A percentile compares a stretch with the other conserved stretches of the same genome.
These are phyloP conservation scores for Cystobasidium sp. DNA, from an alignment of 1,284 basidiomycete genomes.

Conservation along the genomic window DNA sequence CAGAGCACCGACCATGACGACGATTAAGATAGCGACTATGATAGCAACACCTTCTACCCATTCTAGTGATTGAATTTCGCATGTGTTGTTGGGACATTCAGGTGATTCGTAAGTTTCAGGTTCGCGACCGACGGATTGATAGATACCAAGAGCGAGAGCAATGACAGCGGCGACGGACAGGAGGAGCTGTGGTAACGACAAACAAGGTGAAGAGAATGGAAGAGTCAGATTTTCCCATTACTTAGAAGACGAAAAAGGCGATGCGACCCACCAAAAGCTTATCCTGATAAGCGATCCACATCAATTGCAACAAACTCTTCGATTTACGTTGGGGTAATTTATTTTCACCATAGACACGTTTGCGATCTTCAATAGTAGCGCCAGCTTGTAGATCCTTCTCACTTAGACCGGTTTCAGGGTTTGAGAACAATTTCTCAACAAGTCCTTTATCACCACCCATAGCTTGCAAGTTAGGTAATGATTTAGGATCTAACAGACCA, in stretches of 20 bases:
- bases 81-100: constrained; percentile 52
- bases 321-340: constrained; percentile 74
- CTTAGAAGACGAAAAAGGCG: background rate
- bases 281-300: constrained; percentile 94
- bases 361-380: constrained; percentile 67
- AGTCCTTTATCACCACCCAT: constrained; percentile 77
- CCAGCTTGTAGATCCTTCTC: constrained; percentile 59
- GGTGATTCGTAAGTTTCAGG: constrained; percentile 62
- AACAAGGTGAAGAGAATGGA: background rate
- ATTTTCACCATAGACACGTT: constrained; percentile 81
- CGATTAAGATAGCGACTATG: constrained; percentile 82
- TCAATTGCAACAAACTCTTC: constrained; percentile 80
- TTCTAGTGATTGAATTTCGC: constrained; percentile 63
- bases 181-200: constrained; percentile 66
- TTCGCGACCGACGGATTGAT: constrained; percentile 83
- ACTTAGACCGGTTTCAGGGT: constrained; percentile 54
- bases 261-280: constrained; percentile 75
- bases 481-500: constrained; percentile 85
- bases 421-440: constrained; percentile 55
- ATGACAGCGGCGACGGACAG: constrained; percentile 88
- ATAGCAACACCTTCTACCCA: constrained; percentile 99
- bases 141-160: constrained; percentile 90
- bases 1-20: constrained; percentile 82
- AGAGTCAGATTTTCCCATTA: background rate
- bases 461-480: constrained; percentile 66